Percentiles rank a stretch among this genome's conserved stretches.
Evolutionary conservation across 179 eudicot species (phyloP).

Genomic region (Silene coronaria): DNA sequence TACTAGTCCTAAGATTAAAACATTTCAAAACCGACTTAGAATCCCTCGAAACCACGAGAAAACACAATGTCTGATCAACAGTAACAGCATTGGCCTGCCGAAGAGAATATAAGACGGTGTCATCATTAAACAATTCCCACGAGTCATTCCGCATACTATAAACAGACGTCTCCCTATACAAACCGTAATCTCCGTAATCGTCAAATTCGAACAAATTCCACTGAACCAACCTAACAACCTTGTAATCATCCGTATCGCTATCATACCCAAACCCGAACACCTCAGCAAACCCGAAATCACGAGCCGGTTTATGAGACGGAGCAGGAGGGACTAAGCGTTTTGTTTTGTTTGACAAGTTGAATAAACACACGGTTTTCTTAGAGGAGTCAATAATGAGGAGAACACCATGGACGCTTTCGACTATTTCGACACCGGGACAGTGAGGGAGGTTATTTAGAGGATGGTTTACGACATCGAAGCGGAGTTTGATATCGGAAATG

Average conservation of each 20-base stretch:
- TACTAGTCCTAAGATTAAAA: conserved; percentile 4
- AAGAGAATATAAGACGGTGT: background rate
- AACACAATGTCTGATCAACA: background rate
- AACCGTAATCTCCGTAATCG: too few species aligned
- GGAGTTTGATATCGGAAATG: too few species aligned
- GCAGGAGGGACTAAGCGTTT: background rate
- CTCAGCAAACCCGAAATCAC: too few species aligned
- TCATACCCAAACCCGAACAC: conserved; percentile 11
- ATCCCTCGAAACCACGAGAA: background rate
- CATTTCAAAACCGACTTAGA: background rate
- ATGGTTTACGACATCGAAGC: too few species aligned
- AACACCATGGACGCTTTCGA: background rate
- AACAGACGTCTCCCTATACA: background rate
- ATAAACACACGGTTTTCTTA: background rate
- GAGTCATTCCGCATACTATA: background rate
- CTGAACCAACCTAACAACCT: background rate
- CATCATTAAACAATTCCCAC: background rate
- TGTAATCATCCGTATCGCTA: background rate
- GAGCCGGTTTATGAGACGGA: background rate
- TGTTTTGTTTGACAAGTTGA: conserved; percentile 6
- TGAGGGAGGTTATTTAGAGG: too few species aligned
- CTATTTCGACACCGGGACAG: background rate
- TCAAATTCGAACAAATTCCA: too few species aligned
- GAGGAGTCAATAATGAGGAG: background rate
- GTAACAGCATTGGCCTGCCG: background rate